Conservation (phyloP, 2,329 filamentous ascomycete genomes). For the Hypomyces rosellus region DNA sequence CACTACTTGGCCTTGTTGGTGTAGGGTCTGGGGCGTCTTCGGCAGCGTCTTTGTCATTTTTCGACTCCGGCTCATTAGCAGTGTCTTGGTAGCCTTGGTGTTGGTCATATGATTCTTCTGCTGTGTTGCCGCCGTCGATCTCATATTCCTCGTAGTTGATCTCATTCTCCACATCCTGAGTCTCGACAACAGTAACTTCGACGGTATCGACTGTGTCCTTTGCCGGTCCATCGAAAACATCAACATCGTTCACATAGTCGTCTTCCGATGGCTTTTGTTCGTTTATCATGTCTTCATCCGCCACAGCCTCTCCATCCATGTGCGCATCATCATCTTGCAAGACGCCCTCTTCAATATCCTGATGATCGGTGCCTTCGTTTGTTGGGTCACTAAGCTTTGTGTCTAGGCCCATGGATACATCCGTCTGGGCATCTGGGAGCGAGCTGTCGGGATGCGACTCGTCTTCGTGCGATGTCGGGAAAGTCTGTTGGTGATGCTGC, state of each 20-base stretch:
- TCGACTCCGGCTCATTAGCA: neutral
- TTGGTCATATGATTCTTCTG: neutral
- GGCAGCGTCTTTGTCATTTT: neutral
- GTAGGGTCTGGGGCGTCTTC: neutral
- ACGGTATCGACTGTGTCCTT: neutral
- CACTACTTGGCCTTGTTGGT: neutral
- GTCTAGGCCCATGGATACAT: neutral
- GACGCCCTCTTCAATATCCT: neutral
- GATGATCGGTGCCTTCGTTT: neutral
- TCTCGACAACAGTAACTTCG: neutral
- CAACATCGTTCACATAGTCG: neutral
- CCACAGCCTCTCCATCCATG: constrained; percentile 10
- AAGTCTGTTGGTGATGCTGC: constrained; percentile 7
- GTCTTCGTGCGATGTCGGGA: constrained; percentile 4
- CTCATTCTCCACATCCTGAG: constrained; percentile 1
- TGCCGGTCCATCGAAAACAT: constrained; percentile 3
- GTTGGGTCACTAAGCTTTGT: neutral
- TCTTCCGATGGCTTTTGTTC: neutral
- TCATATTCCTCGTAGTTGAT: constrained; percentile 8
- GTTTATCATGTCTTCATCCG: neutral
- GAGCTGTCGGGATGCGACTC: neutral
- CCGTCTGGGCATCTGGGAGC: neutral
- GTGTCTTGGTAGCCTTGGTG: neutral
- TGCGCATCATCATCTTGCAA: constrained; percentile 1
- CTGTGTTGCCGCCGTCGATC: constrained; percentile 1